A percentile compares a stretch with the other conserved stretches of the same genome.
phyloP scores from a whole-genome alignment of 352 stramenopile genomes.

The Aphanomyces cochlioides region DNA sequence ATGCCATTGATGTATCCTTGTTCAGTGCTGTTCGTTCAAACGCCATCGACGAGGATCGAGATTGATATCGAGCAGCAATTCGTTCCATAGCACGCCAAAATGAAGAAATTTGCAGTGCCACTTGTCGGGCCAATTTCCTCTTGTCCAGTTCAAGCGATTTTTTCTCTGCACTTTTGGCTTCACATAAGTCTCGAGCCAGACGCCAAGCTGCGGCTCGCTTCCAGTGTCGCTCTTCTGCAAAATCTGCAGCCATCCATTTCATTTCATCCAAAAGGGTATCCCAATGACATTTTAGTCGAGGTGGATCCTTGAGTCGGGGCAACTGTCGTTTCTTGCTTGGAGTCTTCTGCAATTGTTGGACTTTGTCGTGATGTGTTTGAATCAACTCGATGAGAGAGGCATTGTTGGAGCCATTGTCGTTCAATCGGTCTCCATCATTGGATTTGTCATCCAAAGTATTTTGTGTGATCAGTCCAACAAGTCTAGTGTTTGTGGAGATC shows the following conservation, averaged over 20 bases:
- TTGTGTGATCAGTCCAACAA: not conserved
- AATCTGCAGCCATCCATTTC: constrained; percentile 95
- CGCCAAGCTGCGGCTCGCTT: constrained; percentile 77
- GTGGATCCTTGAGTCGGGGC: constrained; percentile 50
- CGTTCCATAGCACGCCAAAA: constrained; percentile 85
- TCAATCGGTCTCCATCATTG: not conserved
- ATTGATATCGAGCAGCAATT: constrained; percentile 69
- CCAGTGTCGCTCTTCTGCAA: constrained; percentile 96
- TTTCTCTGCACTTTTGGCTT: constrained; percentile 63
- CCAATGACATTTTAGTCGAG: constrained; percentile 80
- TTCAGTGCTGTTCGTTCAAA: not conserved
- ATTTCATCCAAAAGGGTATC: constrained; percentile 95
- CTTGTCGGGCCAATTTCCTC: constrained; percentile 56
- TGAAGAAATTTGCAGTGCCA: constrained; percentile 65
- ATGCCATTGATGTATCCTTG: constrained; percentile 2
- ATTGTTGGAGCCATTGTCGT: not conserved
- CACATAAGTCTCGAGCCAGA: constrained; percentile 55
- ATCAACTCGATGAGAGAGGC: constrained; percentile 4
- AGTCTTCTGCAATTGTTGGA: constrained; percentile 9
- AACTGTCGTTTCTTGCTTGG: constrained; percentile 58
- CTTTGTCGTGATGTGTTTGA: constrained; percentile 20
- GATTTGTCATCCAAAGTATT: not conserved
- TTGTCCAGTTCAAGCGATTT: constrained; percentile 62
- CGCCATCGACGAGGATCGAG: constrained; percentile 34
- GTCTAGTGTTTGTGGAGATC: constrained; percentile 8